phyloP scores from a whole-genome alignment of 495 filamentous ascomycete genomes.

The Lophiotrema nucula region DNA sequence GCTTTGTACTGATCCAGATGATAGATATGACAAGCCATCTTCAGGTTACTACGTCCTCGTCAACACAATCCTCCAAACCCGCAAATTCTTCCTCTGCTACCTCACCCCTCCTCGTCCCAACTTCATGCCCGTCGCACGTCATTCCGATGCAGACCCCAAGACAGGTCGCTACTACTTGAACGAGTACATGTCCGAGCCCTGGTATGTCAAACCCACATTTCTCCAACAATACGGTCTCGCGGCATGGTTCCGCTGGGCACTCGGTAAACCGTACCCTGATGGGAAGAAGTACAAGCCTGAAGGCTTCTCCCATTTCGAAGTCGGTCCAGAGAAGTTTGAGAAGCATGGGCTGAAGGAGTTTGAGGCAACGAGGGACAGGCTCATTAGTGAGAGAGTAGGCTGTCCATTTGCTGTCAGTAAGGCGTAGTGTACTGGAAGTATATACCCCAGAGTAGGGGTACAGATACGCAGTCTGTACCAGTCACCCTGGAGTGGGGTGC shows the following conservation, averaged over 20 bases:
- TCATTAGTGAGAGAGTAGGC: conserved; percentile 46
- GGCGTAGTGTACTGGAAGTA: too few relatives aligned
- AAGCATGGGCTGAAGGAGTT: conserved; percentile 54
- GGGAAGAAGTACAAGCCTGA: conserved; percentile 57
- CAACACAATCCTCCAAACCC: conserved; percentile 45
- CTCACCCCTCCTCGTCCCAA: conserved; percentile 57
- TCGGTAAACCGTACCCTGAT: conserved; percentile 60
- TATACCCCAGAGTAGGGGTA: too few relatives aligned
- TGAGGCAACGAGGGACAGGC: conserved; percentile 44
- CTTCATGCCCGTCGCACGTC: conserved; percentile 46
- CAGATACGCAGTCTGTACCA: too few relatives aligned
- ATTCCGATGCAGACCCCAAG: conserved; percentile 47
- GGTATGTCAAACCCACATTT: conserved; percentile 60
- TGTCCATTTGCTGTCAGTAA: too few relatives aligned
- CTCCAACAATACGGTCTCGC: conserved; percentile 59
- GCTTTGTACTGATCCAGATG: too few relatives aligned
- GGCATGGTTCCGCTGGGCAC: conserved; percentile 53
- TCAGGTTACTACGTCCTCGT: conserved; percentile 43
- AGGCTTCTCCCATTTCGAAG: conserved; percentile 57
- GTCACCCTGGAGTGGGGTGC: too few relatives aligned
- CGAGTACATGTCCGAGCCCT: conserved; percentile 46
- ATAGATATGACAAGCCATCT: conserved; percentile 50
- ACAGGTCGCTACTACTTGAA: conserved; percentile 50
- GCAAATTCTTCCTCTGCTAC: conserved; percentile 56
- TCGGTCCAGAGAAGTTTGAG: conserved; percentile 58